A percentile compares a stretch with the other conserved stretches of the same genome.
phyloP scores from a whole-genome alignment of 495 filamentous ascomycete species.

The Patellaria atrata region DNA sequence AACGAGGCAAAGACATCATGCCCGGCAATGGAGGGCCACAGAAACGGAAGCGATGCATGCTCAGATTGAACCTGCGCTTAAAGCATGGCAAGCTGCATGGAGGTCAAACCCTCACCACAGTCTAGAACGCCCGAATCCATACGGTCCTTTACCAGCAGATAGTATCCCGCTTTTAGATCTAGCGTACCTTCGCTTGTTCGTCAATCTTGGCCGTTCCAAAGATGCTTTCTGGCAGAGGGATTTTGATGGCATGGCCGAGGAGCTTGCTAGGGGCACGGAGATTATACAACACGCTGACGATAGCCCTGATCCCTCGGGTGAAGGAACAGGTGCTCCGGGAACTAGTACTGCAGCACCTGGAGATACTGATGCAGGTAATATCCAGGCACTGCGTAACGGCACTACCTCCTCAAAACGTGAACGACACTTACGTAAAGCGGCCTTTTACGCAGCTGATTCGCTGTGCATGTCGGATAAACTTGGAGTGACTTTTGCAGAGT shows the following conservation, averaged over 20 bases:
- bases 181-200: slow-evolving; percentile 85
- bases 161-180: slow-evolving; percentile 89
- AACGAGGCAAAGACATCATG: slow-evolving; percentile 80
- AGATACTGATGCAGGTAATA: slow-evolving; percentile 30
- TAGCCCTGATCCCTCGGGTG: slow-evolving; percentile 38
- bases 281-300: slow-evolving; percentile 61
- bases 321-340: slow-evolving; percentile 33
- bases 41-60: slow-evolving; percentile 95
- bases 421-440: slow-evolving; percentile 80
- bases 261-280: slow-evolving; percentile 66
- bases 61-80: slow-evolving; percentile 86
- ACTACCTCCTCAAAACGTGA: slow-evolving; percentile 53
- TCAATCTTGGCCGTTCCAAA: slow-evolving; percentile 81
- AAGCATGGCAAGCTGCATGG: slow-evolving; percentile 94
- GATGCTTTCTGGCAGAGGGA: slow-evolving; percentile 92
- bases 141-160: slow-evolving; percentile 80
- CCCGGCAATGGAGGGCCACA: slow-evolving; percentile 75
- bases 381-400: slow-evolving; percentile 26
- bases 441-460: slow-evolving; percentile 88
- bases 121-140: slow-evolving; percentile 77
- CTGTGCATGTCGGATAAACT: slow-evolving; percentile 80
- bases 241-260: slow-evolving; percentile 84
- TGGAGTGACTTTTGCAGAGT: slow-evolving; percentile 74
- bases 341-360: slow-evolving; percentile 27
- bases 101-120: slow-evolving; percentile 75